These are phyloP conservation scores for Solanum piurae DNA, from an alignment of 257 asterid species.

Conservation along the genomic window DNA sequence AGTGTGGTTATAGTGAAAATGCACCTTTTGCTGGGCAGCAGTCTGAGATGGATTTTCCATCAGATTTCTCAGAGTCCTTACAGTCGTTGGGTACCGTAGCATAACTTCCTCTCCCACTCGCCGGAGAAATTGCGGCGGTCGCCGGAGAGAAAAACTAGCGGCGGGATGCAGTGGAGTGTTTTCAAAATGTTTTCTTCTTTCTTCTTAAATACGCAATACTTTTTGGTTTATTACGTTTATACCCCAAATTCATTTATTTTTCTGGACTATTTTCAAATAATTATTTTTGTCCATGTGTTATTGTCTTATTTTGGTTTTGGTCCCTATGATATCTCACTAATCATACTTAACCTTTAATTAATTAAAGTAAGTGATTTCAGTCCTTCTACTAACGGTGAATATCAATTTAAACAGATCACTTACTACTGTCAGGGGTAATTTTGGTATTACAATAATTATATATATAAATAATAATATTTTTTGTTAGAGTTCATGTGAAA, in stretches of 20 bases:
- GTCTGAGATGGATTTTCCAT: conserved; percentile 32
- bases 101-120: not conserved
- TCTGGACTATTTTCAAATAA: not conserved
- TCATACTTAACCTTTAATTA: too few species aligned
- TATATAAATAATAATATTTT: too few species aligned
- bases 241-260: not conserved
- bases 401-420: too few species aligned
- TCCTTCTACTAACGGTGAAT: too few species aligned
- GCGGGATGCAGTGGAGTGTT: not conserved
- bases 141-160: not conserved
- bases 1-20: conserved; percentile 51
- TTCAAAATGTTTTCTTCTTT: not conserved
- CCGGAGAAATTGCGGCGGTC: not conserved
- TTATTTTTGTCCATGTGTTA: too few species aligned
- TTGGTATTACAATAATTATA: too few species aligned
- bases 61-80: conserved; percentile 22
- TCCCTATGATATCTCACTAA: too few species aligned
- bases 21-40: conserved; percentile 12
- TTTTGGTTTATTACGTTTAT: not conserved
- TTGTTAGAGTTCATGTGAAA: too few species aligned
- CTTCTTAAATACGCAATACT: not conserved
- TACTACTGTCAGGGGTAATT: too few species aligned
- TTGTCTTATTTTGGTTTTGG: too few species aligned
- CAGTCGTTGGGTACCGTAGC: conserved; percentile 14
- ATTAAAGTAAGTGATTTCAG: too few species aligned